Evolutionary conservation across 306 rosid genomes (phyloP).

Genomic region (Cicer judaicum): DNA sequence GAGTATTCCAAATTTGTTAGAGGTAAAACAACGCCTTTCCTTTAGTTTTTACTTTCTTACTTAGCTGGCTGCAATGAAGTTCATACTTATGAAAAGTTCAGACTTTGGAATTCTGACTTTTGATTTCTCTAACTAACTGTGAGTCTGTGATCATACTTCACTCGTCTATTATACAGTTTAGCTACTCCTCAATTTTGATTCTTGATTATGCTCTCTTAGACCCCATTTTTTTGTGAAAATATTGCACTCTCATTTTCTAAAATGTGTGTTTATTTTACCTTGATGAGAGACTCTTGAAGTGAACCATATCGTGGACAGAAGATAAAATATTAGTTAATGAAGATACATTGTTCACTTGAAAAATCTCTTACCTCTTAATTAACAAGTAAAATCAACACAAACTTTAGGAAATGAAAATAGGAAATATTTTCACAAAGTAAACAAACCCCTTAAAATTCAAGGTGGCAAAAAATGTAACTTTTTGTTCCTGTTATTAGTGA

Average conservation of each 20-base stretch:
- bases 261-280: too few species aligned
- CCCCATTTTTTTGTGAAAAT: too few species aligned
- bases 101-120: slow-evolving; percentile 10
- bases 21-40: slow-evolving; percentile 57
- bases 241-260: too few species aligned
- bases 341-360: too few species aligned
- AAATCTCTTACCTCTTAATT: too few species aligned
- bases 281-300: too few species aligned
- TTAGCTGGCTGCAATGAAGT: slow-evolving; percentile 2
- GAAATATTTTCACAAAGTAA: too few species aligned
- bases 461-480: not conserved
- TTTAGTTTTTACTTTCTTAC: slow-evolving; percentile 25
- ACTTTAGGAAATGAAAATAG: too few species aligned
- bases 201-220: slow-evolving; percentile 4
- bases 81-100: not conserved
- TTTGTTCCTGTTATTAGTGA: too few species aligned
- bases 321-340: too few species aligned
- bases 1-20: slow-evolving; percentile 85
- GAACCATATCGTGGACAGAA: too few species aligned
- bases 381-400: too few species aligned
- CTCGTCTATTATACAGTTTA: not conserved
- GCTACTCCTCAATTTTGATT: slow-evolving; percentile 15
- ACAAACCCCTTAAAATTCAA: not conserved
- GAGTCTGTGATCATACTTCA: not conserved
- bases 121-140: slow-evolving; percentile 5